Conservation (phyloP, 2,329 filamentous ascomycete species). For the Xylariaceae sp. region DNA sequence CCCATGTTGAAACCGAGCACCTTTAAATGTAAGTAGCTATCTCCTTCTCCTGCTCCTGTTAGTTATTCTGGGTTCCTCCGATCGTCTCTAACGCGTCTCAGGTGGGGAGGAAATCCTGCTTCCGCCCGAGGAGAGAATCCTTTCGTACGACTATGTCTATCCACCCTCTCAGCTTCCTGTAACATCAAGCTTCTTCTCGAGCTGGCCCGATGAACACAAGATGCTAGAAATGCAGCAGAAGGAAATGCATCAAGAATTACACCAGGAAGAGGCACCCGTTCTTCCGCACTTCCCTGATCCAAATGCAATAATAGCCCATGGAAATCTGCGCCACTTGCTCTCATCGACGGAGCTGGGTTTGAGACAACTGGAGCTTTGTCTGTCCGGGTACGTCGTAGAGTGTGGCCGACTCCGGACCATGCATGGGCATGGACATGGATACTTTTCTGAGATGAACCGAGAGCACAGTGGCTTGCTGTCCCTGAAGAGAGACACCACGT, state of each 20-base stretch:
- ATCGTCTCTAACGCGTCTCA: conserved; percentile 1
- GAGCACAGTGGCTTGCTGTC: conserved; percentile 4
- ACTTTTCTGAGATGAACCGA: conserved; percentile 4
- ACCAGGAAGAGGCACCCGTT: neutral
- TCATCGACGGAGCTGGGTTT: neutral
- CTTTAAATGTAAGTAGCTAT: no score
- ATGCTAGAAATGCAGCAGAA: no score
- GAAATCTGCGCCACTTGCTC: neutral
- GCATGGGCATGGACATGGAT: neutral
- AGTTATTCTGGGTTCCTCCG: neutral
- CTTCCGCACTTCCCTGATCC: neutral
- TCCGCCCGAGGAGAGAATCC: neutral
- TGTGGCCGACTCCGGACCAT: conserved; percentile 7
- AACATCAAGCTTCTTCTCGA: conserved; percentile 1
- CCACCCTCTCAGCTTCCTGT: conserved; percentile 4
- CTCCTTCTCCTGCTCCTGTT: no score
- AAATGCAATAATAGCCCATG: neutral
- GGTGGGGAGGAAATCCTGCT: neutral
- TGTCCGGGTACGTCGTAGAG: conserved; percentile 2
- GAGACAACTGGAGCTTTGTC: conserved; percentile 1
- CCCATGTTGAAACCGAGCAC: conserved; percentile 7
- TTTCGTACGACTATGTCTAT: conserved; percentile 12
- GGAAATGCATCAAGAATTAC: neutral
- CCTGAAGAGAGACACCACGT: conserved; percentile 11
- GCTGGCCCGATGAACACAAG: no score